Base-by-base conservation (phyloP, 2,329 filamentous ascomycete genomes). In the Aspergillaceae sp. region DNA sequence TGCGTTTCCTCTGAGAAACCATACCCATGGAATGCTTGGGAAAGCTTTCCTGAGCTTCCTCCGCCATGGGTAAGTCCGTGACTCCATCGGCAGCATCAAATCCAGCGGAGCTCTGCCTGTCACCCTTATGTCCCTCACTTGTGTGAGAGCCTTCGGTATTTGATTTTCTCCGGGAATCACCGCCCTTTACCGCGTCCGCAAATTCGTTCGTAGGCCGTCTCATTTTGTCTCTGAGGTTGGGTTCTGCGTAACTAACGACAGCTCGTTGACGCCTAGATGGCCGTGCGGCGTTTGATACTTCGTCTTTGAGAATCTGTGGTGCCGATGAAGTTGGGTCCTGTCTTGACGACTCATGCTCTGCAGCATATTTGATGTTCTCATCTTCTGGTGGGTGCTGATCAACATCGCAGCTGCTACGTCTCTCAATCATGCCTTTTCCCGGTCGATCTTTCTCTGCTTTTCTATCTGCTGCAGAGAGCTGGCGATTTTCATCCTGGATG, bases 161-260 rank as follows among this genome's bases (percentile, higher is more conserved):
- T 65, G 50, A 77, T 45, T 33, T 73, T 71, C 56, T 72, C 70
- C 66, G 56, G 47, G 59, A 52, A 42, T 58, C 55, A 44, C 60
- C 78, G n/a, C 78, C 80, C 7, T 76, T 68, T 9, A 91, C 86
- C 1, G 86, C 86, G 62, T 89, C 85, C 33, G 84, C 78, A 7
- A 90, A 67, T 52, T 87, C 80, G 60, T 87, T 87, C 1, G 83
- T 86, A 26, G 87, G 86, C 48, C 87, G 78, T 48, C 87, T 78
- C 86, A 92, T 90, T 69, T 92, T 92, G 60, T 83, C 84, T 51
- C 84, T 77, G 37, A 92, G 72, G 57, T 86, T 91, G 1, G 87
- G 87, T 63, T 91, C 86, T 7, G 86, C 84, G 63, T 92, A 92
- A 69, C 85, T 91, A 50, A 92, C 78, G 42, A 81, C 75, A 7